Evolutionary conservation across 352 stramenopile genomes (phyloP), one percentile per base, ranked within the genome.

Genomic region (Phytophthora cryptogea): DNA sequence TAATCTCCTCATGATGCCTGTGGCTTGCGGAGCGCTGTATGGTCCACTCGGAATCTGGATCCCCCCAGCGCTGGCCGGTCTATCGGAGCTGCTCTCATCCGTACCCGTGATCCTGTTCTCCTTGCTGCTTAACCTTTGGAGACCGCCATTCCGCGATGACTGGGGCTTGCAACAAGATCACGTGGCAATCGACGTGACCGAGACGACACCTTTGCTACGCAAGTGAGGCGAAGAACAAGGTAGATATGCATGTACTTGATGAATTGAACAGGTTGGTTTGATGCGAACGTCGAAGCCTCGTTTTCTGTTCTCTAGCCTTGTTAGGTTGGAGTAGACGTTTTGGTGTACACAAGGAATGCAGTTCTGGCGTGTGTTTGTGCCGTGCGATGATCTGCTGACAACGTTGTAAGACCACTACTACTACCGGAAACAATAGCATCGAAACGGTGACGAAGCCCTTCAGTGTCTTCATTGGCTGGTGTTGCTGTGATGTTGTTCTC

Each of bases 101-200:
- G 82, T 93, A n/a, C 83, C 83, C 1, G 83, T 93, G 50, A 84
- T 93, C 16, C 60, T 90, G 10, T 90, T 90, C 55, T 90, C 79
- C 36, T 68, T 90, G 27, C 53, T 90, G 43, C 78, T 93, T 43
- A 86, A 86, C 51, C 52, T 75, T 30, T 93, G 83, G 79, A 75
- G 61, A 8, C 81, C 79, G 2, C 77, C 77, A 8, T 84, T 79
- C 52, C 32, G 49, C 54, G 50, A 52, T 17, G 51, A 60, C 35
- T 68, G 58, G 44, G 55, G 69, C 9, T 20, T 60, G 9, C 28
- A 58, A 16, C 41, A 59, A 0, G 35, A 64, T 14, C 50, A 70
- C 16, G 57, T 83, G 9, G 66, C 58, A 7, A 73, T 87, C 28
- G 74, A 80, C 32, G 59, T 86, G 8, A 54, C 51, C 1, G 74